These are phyloP conservation scores for Hypholoma sublateritium DNA, from an alignment of 768 basidiomycete genomes.

Conservation along the genomic window DNA sequence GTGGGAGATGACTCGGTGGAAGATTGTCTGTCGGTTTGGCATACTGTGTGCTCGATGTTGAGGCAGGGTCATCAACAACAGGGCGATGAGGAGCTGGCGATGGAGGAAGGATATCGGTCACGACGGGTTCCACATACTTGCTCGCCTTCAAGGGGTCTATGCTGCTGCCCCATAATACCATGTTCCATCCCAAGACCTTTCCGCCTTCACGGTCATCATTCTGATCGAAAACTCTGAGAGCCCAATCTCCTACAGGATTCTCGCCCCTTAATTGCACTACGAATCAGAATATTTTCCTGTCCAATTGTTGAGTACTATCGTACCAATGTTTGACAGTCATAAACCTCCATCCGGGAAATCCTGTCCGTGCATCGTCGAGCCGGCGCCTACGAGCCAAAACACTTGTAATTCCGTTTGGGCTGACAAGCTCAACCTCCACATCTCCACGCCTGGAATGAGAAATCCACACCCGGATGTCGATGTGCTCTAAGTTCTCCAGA, in stretches of 20 bases:
- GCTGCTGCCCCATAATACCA: constrained; percentile 88
- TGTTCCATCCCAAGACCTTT: constrained; percentile 85
- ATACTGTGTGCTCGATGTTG: constrained; percentile 55
- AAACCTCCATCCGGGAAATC: constrained; percentile 91
- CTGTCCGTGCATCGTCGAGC: constrained; percentile 62
- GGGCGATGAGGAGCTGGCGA: constrained; percentile 37
- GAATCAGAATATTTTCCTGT: background rate
- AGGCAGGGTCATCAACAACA: constrained; percentile 21
- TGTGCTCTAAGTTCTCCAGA: constrained; percentile 86
- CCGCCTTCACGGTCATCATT: constrained; percentile 50
- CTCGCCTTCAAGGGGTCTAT: constrained; percentile 68
- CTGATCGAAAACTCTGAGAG: constrained; percentile 80
- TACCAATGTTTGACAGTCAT: constrained; percentile 98
- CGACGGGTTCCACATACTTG: constrained; percentile 56
- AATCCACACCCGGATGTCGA: constrained; percentile 92
- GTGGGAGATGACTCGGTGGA: constrained; percentile 66
- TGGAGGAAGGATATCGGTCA: constrained; percentile 48
- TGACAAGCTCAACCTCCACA: constrained; percentile 84
- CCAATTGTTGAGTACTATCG: constrained; percentile 19
- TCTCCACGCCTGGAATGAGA: constrained; percentile 83
- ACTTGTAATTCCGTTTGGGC: constrained; percentile 84
- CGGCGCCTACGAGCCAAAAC: constrained; percentile 73
- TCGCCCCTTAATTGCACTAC: constrained; percentile 70
- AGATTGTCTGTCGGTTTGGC: constrained; percentile 85
- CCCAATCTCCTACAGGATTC: constrained; percentile 88